A percentile compares a stretch with the other conserved stretches of the same genome.
These are phyloP conservation scores for Acacia pycnantha DNA, from an alignment of 331 rosid species.

Conservation along the genomic window DNA sequence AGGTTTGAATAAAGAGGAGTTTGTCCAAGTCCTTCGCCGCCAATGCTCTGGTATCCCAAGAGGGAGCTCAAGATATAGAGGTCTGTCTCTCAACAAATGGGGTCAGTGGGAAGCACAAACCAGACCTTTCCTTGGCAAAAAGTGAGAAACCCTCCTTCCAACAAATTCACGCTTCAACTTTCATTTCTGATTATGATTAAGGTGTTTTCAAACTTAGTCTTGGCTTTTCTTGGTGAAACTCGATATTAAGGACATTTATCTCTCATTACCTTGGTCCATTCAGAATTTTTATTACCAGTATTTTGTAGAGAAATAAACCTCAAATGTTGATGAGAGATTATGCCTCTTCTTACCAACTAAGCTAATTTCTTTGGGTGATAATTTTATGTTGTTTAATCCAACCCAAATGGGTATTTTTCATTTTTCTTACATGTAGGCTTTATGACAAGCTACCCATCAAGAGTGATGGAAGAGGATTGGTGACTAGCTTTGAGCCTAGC, in stretches of 20 bases:
- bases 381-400: neutral
- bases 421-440: constrained; percentile 41
- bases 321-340: neutral
- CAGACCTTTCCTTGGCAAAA: constrained; percentile 61
- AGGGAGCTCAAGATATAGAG: constrained; percentile 59
- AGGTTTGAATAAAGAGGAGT: constrained; percentile 65
- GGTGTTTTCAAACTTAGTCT: neutral
- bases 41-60: constrained; percentile 64
- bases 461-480: constrained; percentile 52
- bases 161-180: neutral
- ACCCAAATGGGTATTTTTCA: neutral
- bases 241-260: neutral
- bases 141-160: constrained; percentile 38
- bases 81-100: constrained; percentile 53
- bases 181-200: neutral
- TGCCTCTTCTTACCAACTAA: neutral
- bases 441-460: constrained; percentile 60
- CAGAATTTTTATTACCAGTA: neutral
- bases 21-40: constrained; percentile 69
- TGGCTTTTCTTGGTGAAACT: neutral
- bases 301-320: neutral
- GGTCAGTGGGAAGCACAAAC: constrained; percentile 69
- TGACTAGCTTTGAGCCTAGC: constrained; percentile 44
- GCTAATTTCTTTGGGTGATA: neutral
- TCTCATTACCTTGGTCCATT: neutral